A percentile compares a stretch with the other conserved stretches of the same genome.
Evolutionary conservation across 1,139 yeast species (phyloP).

Genomic region (Wickerhamomyces sp.): DNA sequence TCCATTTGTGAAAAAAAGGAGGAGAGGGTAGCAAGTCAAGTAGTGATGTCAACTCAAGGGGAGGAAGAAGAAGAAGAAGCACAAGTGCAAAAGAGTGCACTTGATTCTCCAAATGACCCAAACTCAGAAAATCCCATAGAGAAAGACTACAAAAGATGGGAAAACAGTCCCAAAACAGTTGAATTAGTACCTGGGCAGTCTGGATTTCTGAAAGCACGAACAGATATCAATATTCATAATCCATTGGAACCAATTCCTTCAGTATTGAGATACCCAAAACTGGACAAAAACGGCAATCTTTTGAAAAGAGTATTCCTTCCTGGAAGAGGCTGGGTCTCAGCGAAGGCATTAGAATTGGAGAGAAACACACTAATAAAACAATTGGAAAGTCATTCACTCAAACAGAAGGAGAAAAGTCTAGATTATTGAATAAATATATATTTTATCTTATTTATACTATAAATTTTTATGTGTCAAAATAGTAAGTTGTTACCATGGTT

Average conservation of each 20-base stretch:
- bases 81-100: background rate
- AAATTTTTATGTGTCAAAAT: too few relatives aligned
- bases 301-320: slow-evolving; percentile 47
- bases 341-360: slow-evolving; percentile 33
- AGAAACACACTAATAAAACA: slow-evolving; percentile 7
- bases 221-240: slow-evolving; percentile 21
- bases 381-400: background rate
- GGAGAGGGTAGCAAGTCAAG: background rate
- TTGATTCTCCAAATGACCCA: too few relatives aligned
- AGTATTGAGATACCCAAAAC: slow-evolving; percentile 22
- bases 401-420: background rate
- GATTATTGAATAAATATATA: too few relatives aligned
- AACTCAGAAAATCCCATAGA: too few relatives aligned
- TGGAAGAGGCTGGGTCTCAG: slow-evolving; percentile 50
- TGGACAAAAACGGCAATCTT: slow-evolving; percentile 32
- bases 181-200: too few relatives aligned
- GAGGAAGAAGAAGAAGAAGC: background rate
- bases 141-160: too few relatives aligned
- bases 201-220: slow-evolving; percentile 18
- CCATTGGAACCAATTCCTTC: slow-evolving; percentile 22
- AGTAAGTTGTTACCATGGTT: too few relatives aligned
- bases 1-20: background rate
- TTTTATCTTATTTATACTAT: too few relatives aligned
- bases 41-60: too few relatives aligned
- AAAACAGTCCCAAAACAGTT: too few relatives aligned